A percentile compares a stretch with the other conserved stretches of the same genome.
phyloP scores from a whole-genome alignment of 192 early-diverging fungal genomes.

The Gigaspora rosea region DNA sequence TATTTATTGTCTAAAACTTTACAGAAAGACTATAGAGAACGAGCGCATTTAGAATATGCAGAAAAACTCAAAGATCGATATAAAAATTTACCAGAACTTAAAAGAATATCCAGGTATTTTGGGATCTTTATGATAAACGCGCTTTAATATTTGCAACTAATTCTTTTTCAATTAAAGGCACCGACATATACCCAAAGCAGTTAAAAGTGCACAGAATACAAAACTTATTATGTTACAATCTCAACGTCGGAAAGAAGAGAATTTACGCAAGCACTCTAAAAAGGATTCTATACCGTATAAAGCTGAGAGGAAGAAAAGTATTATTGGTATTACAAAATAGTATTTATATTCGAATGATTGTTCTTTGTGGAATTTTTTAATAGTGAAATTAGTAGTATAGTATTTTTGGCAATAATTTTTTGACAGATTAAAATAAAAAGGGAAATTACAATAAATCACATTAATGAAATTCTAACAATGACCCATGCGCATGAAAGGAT shows the following conservation, averaged over 20 bases:
- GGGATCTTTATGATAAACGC: not conserved
- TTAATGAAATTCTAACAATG: too few relatives aligned
- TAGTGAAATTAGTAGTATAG: too few relatives aligned
- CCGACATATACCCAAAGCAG: slow-evolving; percentile 80
- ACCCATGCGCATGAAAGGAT: too few relatives aligned
- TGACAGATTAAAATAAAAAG: too few relatives aligned
- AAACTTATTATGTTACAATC: slow-evolving; percentile 83
- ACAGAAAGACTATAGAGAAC: slow-evolving; percentile 72
- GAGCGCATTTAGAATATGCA: slow-evolving; percentile 74
- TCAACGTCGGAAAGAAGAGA: slow-evolving; percentile 86
- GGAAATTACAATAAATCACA: too few relatives aligned
- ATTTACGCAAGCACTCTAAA: slow-evolving; percentile 83
- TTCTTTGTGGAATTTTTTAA: too few relatives aligned
- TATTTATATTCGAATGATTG: too few relatives aligned
- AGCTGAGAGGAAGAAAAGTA: slow-evolving; percentile 71
- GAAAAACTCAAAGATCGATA: slow-evolving; percentile 92
- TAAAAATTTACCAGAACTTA: slow-evolving; percentile 88
- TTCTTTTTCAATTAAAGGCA: slow-evolving; percentile 55
- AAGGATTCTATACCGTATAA: slow-evolving; percentile 55
- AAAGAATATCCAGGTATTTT: slow-evolving; percentile 58
- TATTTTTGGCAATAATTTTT: too few relatives aligned
- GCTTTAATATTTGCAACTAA: not conserved
- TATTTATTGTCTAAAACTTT: not conserved
- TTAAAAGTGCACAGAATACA: slow-evolving; percentile 76
- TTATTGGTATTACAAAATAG: slow-evolving; percentile 65